These are phyloP conservation scores for Hypoxylon fragiforme DNA, from an alignment of 495 filamentous ascomycete species.

Conservation along the genomic window DNA sequence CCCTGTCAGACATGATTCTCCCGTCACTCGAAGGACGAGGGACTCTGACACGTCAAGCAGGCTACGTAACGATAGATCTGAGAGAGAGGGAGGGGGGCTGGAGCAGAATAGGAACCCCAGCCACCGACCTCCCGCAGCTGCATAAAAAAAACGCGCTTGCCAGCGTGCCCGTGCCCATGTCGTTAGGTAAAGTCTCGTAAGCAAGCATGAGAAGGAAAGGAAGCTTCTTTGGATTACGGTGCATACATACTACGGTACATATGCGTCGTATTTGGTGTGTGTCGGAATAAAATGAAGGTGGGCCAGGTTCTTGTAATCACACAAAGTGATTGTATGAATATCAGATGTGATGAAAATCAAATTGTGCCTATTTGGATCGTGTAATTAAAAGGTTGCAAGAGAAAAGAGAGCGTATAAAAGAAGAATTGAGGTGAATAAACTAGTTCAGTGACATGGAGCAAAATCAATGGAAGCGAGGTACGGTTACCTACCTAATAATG, in stretches of 20 bases:
- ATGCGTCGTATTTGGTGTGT: neutral
- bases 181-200: neutral
- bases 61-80: conserved; percentile 25
- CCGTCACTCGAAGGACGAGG: conserved; percentile 16
- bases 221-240: conserved; percentile 3
- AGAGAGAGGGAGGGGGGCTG: conserved; percentile 6
- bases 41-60: conserved; percentile 26
- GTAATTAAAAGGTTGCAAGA: too few relatives aligned
- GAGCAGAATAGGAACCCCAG: conserved; percentile 11
- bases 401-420: too few relatives aligned
- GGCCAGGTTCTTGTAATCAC: conserved; percentile 1
- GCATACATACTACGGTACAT: neutral
- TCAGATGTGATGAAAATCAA: conserved; percentile 10
- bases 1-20: conserved; percentile 22
- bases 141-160: neutral
- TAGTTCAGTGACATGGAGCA: neutral
- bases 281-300: neutral
- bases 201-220: conserved; percentile 2
- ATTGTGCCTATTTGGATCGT: neutral
- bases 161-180: conserved; percentile 4
- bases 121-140: conserved; percentile 17
- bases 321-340: conserved; percentile 10
- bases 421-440: too few relatives aligned
- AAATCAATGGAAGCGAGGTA: too few relatives aligned
- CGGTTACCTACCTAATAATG: neutral